Conservation (phyloP, 257 asterid species). For the Salvia hispanica region DNA sequence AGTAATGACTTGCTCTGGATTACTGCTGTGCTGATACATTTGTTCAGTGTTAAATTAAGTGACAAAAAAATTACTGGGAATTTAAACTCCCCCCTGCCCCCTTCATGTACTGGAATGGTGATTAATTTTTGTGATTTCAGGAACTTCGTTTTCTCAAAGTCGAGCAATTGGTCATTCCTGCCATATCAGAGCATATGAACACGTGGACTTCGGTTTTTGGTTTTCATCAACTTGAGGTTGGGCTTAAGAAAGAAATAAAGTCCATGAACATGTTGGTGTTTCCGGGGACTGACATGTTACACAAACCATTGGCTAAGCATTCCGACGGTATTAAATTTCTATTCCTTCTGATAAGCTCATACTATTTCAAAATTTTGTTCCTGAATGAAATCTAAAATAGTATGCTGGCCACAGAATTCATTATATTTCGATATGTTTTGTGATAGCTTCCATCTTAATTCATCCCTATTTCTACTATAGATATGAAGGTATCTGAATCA, state of each 20-base stretch:
- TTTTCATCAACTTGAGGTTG: slow-evolving; percentile 61
- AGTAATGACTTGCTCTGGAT: slow-evolving; percentile 43
- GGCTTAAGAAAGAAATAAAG: slow-evolving; percentile 59
- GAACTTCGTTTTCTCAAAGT: slow-evolving; percentile 67
- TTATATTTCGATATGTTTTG: background rate
- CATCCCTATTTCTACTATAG: slow-evolving; percentile 32
- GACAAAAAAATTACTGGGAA: too few species aligned
- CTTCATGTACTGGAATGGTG: background rate
- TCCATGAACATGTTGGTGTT: slow-evolving; percentile 82
- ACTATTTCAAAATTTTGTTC: background rate
- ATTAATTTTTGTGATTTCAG: slow-evolving; percentile 43
- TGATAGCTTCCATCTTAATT: too few species aligned
- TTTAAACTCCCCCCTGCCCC: background rate
- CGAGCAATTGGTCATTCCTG: slow-evolving; percentile 79
- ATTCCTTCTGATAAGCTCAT: background rate
- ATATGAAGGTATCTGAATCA: slow-evolving; percentile 34
- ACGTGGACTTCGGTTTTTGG: slow-evolving; percentile 80
- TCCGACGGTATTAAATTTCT: slow-evolving; percentile 45
- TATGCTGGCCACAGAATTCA: background rate
- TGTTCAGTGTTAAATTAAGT: too few species aligned
- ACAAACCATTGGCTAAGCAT: slow-evolving; percentile 56
- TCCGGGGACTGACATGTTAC: slow-evolving; percentile 91
- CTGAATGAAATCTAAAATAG: background rate
- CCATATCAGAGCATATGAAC: slow-evolving; percentile 80
- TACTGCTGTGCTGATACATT: too few species aligned